Evolutionary conservation across 2,329 filamentous ascomycete species (phyloP).

Genomic region (Escovopsis sp.): DNA sequence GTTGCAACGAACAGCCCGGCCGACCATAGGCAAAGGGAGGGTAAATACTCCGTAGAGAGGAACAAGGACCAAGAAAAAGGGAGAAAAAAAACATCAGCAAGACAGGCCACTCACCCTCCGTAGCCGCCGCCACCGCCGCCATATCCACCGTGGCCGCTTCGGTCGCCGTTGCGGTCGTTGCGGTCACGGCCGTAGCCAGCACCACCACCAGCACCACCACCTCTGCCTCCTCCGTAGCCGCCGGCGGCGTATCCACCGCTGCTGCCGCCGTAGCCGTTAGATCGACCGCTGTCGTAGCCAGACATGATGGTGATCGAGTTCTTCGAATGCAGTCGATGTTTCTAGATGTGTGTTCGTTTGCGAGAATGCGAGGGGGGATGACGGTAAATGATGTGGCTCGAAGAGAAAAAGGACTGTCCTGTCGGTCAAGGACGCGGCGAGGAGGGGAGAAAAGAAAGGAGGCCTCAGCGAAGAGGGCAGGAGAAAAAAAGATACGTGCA

Average conservation of each 20-base stretch:
- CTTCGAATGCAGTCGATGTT: not conserved
- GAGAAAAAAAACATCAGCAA: not conserved
- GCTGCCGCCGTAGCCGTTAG: constrained; percentile 15
- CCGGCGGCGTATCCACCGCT: constrained; percentile 13
- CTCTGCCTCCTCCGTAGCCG: constrained; percentile 20
- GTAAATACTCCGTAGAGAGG: too few relatives aligned
- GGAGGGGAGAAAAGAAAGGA: not conserved
- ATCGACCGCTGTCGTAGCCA: constrained; percentile 25
- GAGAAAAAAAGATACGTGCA: too few relatives aligned
- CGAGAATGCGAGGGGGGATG: not conserved
- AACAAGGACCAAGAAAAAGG: not conserved
- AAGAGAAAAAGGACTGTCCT: constrained; percentile 3
- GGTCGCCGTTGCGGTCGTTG: constrained; percentile 30
- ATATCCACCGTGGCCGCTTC: constrained; percentile 21
- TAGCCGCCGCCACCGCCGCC: constrained; percentile 16
- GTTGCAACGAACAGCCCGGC: not conserved
- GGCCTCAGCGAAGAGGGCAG: not conserved
- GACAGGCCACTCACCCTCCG: constrained; percentile 21
- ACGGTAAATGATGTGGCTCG: constrained; percentile 4
- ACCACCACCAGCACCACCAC: constrained; percentile 16
- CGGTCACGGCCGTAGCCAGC: constrained; percentile 29
- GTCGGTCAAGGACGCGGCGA: constrained; percentile 1
- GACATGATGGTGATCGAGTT: constrained; percentile 24
- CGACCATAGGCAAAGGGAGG: not conserved
- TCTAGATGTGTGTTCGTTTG: constrained; percentile 3